Percentiles rank a stretch among this genome's conserved stretches.
Conservation (phyloP, 441 rosid species). For the Corymbia citriodora region DNA sequence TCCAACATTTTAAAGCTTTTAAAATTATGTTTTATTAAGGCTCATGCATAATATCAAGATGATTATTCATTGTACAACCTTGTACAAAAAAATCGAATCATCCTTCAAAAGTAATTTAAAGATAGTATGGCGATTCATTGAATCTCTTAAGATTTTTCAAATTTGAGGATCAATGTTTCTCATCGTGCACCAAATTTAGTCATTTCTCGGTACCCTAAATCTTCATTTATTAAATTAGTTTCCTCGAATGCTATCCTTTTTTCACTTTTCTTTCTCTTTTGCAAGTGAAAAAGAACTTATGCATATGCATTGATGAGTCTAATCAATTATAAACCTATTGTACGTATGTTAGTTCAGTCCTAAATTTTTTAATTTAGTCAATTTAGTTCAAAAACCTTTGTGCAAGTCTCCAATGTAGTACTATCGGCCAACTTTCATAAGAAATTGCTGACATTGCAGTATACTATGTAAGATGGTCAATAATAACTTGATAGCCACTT, state of each 20-base stretch:
- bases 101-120: neutral
- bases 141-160: neutral
- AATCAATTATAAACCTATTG: neutral
- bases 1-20: neutral
- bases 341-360: fast-evolving
- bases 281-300: neutral
- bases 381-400: fast-evolving
- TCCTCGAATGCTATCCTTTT: neutral
- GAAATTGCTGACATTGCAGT: neutral
- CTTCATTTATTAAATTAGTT: neutral
- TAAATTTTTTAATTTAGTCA: fast-evolving
- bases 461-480: fast-evolving
- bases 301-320: too few species aligned
- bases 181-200: neutral
- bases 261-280: neutral
- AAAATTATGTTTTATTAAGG: neutral
- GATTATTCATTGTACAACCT: neutral
- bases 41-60: neutral
- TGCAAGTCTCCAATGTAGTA: neutral
- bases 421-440: fast-evolving
- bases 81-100: fast-evolving
- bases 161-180: neutral
- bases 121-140: neutral
- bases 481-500: fast-evolving
- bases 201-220: neutral